Evolutionary conservation across 768 basidiomycete genomes (phyloP), one percentile per base, ranked within the genome.

Genomic region (Leccinum longicurvipes): DNA sequence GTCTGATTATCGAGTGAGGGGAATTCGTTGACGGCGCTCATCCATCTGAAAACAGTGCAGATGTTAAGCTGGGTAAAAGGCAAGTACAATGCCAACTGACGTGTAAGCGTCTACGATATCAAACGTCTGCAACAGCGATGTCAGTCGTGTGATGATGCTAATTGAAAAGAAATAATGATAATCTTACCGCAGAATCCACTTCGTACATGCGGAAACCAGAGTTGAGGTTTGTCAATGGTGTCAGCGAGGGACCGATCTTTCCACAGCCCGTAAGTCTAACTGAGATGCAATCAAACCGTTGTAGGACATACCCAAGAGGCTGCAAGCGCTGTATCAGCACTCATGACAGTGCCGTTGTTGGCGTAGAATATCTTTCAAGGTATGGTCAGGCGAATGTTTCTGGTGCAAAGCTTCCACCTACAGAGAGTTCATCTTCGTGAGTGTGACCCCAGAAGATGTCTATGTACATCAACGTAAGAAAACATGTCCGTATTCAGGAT

Each of bases 81-180:
- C 14, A 6, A 6, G 10, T 32, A 53, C 5, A 27, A 24, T 24
- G 6, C 2, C 66, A 11, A 55, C 82, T 65, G 65, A 87, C 82
- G 87, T 89, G 63, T 87, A 82, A 1, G 86, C 84, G 62, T 89
- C 85, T 49, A 88, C 47, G 46, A 89, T 76, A n/a, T 90, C 86
- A 60, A 87, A 88, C 1, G 86, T 86, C 84, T 87, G 36, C 25
- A 31, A 36, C 15, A 5, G 45, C 12, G 19, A 6, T 6, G 28
- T 44, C 17, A 47, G 15, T 24, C 11, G 11, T 19, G 10, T 28
- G 41, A 19, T 28, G n/a, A 27, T 25, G 12, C 6, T n/a, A 14
- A 42, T 56, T n/a, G 57, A 39, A 46, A 42, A 28, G 41, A 28
- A 36, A 12, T 23, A 28, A 49, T 58, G 31, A 12, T 23, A 28